A percentile compares a stretch with the other conserved stretches of the same genome.
These are phyloP conservation scores for Waltiozyma sp. DNA, from an alignment of 1,139 yeast genomes.

Conservation along the genomic window DNA sequence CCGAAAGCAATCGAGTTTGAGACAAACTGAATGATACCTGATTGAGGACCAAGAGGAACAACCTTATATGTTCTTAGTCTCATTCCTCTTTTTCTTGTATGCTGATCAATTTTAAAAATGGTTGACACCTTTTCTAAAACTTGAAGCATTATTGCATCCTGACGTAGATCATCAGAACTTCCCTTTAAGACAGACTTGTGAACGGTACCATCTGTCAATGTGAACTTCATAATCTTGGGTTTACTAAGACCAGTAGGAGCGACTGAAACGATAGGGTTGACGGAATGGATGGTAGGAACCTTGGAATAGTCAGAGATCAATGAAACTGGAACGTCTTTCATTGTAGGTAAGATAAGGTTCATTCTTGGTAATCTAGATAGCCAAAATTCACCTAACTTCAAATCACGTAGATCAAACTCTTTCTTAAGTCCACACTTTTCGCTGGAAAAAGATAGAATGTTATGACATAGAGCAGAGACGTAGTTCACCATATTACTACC, in stretches of 20 bases:
- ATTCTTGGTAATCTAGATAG: slow-evolving; percentile 30
- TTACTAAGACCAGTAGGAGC: slow-evolving; percentile 79
- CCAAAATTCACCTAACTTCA: slow-evolving; percentile 48
- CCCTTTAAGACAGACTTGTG: slow-evolving; percentile 65
- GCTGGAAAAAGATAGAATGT: slow-evolving; percentile 41
- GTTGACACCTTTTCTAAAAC: slow-evolving; percentile 80
- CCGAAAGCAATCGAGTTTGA: slow-evolving; percentile 61
- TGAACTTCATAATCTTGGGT: slow-evolving; percentile 64
- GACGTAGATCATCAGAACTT: slow-evolving; percentile 85
- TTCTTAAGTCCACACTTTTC: slow-evolving; percentile 28
- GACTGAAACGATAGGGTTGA: slow-evolving; percentile 37
- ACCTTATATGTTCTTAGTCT: slow-evolving; percentile 79
- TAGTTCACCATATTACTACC: too few relatives aligned
- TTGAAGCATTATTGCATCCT: slow-evolving; percentile 96
- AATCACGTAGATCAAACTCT: slow-evolving; percentile 26
- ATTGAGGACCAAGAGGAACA: slow-evolving; percentile 76
- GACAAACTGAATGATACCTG: slow-evolving; percentile 89
- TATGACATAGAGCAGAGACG: slow-evolving; percentile 38
- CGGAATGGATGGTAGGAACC: slow-evolving; percentile 36
- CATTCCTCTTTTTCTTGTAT: slow-evolving; percentile 45
- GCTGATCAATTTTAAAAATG: slow-evolving; percentile 47
- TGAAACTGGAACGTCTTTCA: slow-evolving; percentile 27
- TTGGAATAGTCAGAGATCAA: slow-evolving; percentile 32
- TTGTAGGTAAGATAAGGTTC: slow-evolving; percentile 62
- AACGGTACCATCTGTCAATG: slow-evolving; percentile 42